These are phyloP conservation scores for Ophiocordyceps camponoti-leonardi DNA, from an alignment of 2,329 filamentous ascomycete genomes.

Conservation along the genomic window DNA sequence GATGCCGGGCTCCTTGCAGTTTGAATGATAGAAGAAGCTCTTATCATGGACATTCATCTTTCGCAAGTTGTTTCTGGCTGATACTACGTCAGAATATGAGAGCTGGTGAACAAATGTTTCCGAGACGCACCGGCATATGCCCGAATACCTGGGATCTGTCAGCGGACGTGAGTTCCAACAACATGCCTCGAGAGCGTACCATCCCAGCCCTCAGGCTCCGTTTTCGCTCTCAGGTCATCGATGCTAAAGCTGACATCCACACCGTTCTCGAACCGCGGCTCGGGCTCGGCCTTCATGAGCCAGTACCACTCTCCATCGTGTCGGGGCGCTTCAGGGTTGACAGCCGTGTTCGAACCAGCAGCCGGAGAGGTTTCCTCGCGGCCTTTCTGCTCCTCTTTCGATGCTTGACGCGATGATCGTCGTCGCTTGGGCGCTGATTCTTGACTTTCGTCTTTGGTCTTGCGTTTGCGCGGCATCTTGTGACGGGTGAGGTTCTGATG, in stretches of 20 bases:
- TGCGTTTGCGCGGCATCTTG: background rate
- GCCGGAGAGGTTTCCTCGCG: slow-evolving; percentile 4
- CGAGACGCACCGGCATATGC: slow-evolving; percentile 24
- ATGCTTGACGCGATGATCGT: slow-evolving; percentile 9
- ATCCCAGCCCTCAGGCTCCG: slow-evolving; percentile 76
- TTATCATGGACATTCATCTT: slow-evolving; percentile 83
- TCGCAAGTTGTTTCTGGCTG: slow-evolving; percentile 74
- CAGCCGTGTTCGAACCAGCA: slow-evolving; percentile 15
- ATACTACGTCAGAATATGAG: background rate
- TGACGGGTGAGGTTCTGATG: background rate
- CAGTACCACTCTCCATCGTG: slow-evolving; percentile 41
- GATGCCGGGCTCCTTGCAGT: slow-evolving; percentile 77
- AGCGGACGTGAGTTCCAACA: background rate
- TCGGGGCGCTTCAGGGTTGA: slow-evolving; percentile 19
- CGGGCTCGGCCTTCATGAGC: slow-evolving; percentile 80
- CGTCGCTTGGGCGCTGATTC: slow-evolving; percentile 10
- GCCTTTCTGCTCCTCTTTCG: background rate
- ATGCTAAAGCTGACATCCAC: slow-evolving; percentile 88
- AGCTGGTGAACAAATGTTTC: background rate
- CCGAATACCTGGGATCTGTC: slow-evolving; percentile 22
- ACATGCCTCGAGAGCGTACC: slow-evolving; percentile 27
- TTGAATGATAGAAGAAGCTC: slow-evolving; percentile 95
- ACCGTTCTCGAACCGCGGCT: slow-evolving; percentile 71
- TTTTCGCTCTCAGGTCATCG: slow-evolving; percentile 62
- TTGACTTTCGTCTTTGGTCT: background rate